Base-by-base conservation (phyloP, 257 asterid species). In the Paraleonurus japonicus region DNA sequence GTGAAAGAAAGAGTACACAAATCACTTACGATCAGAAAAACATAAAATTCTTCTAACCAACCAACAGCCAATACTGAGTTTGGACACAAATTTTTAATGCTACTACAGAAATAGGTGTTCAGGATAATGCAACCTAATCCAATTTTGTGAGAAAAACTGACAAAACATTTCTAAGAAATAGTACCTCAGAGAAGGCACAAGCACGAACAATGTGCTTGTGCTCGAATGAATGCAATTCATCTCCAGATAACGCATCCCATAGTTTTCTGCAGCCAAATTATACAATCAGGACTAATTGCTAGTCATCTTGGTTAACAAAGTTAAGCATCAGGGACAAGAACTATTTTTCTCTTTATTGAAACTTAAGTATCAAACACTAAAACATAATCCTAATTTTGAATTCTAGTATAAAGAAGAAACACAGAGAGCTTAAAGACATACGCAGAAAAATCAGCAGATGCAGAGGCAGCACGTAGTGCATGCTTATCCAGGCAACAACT, bases 371-470 rank as follows among this genome's bases (percentile, higher is more conserved):
- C 47, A 57, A 19, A 24, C 15, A 58, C 32, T 62, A 41, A 43
- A 9, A 28, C 24, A 15, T 48, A 10, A 39, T 65, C 62, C 15
- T 35, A 30, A 59, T 5, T 50, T 30, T 5, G 7, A n/a, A 17
- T 13, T 16, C 59, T 24, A 53, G 7, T 4, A n/a, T 13, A 26
- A 10, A 80, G 58, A 22, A 35, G 60, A 74, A 54, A 78, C 48
- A 28, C 6, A 19, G 2, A 24, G 11, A 68, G 43, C 60, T 60
- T 53, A 61, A 67, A 48, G 59, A 77, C 98, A 72, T 81, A 94
- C 96, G 99, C 96, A 74, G 95, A 89, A 77, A 94, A 94, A 87
- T 94, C 99, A 54, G 99, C 99, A 70, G 99, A 89, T 1, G 96
- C 98, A 68, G 99, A 84, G 60, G 99, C 99, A 62, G 95, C 96